A percentile compares a stretch with the other conserved stretches of the same genome.
Conservation (phyloP, 176 grass and related monocot species). For the Pharus latifolius region DNA sequence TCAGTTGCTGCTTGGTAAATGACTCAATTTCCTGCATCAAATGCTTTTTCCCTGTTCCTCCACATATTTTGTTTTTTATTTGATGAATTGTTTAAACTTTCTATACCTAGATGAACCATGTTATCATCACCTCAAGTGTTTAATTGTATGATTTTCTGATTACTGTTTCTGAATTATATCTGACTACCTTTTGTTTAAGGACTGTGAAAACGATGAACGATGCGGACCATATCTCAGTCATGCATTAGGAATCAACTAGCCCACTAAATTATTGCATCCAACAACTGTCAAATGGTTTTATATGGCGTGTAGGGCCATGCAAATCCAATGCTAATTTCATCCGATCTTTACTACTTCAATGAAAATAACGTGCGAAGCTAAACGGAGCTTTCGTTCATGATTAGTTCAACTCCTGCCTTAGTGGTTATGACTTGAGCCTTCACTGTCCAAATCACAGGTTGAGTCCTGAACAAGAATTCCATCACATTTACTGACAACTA, state of each 20-base stretch:
- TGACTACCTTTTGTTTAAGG: not conserved
- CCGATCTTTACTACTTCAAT: slow-evolving; percentile 34
- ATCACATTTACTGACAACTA: slow-evolving; percentile 16
- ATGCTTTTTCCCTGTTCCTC: not conserved
- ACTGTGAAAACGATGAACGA: slow-evolving; percentile 1
- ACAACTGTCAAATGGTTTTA: slow-evolving; percentile 32
- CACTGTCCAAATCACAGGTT: slow-evolving; percentile 42
- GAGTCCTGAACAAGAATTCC: slow-evolving; percentile 29
- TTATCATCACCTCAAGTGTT: not conserved
- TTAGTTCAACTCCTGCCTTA: slow-evolving; percentile 32
- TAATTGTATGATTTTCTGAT: not conserved
- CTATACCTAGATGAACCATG: not conserved
- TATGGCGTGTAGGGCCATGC: slow-evolving; percentile 17
- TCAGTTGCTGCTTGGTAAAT: not conserved
- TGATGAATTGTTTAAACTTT: not conserved
- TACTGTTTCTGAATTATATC: not conserved
- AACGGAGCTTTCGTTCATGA: slow-evolving; percentile 27
- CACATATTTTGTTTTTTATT: not conserved
- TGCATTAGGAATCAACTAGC: slow-evolving; percentile 23
- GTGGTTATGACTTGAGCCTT: slow-evolving; percentile 59
- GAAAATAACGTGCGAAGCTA: slow-evolving; percentile 24
- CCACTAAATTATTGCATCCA: slow-evolving; percentile 15
- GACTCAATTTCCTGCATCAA: too few species aligned
- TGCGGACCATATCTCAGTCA: slow-evolving; percentile 4
- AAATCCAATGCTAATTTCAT: slow-evolving; percentile 61